Base-by-base conservation (phyloP, 306 rosid genomes). In the Canavalia ensiformis region DNA sequence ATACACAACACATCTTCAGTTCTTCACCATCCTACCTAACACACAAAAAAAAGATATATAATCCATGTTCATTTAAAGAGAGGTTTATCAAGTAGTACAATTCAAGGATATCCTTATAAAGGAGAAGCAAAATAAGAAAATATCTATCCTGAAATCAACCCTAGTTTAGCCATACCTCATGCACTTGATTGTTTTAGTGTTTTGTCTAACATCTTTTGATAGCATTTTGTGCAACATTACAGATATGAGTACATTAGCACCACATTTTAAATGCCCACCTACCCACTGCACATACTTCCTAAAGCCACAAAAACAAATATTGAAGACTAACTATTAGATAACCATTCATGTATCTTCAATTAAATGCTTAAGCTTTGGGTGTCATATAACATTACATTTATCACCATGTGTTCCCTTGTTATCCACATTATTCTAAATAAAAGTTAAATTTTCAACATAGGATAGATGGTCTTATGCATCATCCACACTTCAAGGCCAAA, bases 161-260 rank as follows among this genome's bases (percentile, higher is more conserved):
- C 6, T 31, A 75, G 39, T 60, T 35, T 59, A 59, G 2, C 33
- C 47, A 60, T 29, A 55, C 8, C 54, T n/a, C 76, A 70, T 70
- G 34, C 10, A 33, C n/a, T 46, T 75, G 35, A 60, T 75, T 37
- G 29, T 18, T 18, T 18, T 18, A 18, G 25, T 18, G 25, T 18
- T 18, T 18, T 18, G 25, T 18, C 25, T 18, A 18, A 18, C 25
- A 18, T 18, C 25, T 18, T 18, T 18, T 18, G 25, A 64, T 25
- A 47, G 44, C 42, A 47, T 5, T 11, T 28, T 29, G 29, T 69
- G 56, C 39, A 8, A 29, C 11, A 7, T 47, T 47, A 46, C 59
- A 46, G 2, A 59, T 59, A 8, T 45, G 4, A 39, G 18, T 54
- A 18, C 59, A 7, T 54, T 2, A 18, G 3, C 8, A n/a, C 30